These are phyloP conservation scores for Chrysanthemum seticuspe DNA, from an alignment of 129 eudicot genomes.

Conservation along the genomic window DNA sequence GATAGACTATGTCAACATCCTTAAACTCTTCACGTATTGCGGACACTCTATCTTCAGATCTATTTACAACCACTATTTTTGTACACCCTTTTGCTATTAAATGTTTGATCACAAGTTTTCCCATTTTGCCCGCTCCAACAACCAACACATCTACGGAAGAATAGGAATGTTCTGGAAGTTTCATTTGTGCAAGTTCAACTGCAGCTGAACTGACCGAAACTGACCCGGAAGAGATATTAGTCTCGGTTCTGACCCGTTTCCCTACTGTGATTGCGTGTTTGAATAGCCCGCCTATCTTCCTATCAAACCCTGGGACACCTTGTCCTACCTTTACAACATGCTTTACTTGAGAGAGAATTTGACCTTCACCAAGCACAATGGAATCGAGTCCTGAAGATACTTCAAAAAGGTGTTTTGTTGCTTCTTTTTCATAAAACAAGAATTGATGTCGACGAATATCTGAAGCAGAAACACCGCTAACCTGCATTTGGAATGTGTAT, in stretches of 20 bases:
- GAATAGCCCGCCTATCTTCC: slow-evolving; percentile 74
- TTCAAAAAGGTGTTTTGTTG: slow-evolving; percentile 72
- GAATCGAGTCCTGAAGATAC: slow-evolving; percentile 94
- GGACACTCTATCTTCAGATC: slow-evolving; percentile 70
- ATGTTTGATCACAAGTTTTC: slow-evolving; percentile 83
- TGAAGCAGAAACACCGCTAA: slow-evolving; percentile 64
- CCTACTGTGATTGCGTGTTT: slow-evolving; percentile 82
- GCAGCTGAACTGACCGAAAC: slow-evolving; percentile 95
- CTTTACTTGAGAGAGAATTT: slow-evolving; percentile 84
- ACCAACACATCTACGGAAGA: slow-evolving; percentile 54
- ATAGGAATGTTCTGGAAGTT: slow-evolving; percentile 54
- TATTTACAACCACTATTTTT: slow-evolving; percentile 64
- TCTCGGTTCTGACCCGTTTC: slow-evolving; percentile 78
- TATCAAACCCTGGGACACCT: slow-evolving; percentile 70
- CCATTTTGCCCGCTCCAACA: slow-evolving; percentile 93
- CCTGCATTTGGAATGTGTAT: slow-evolving; percentile 34
- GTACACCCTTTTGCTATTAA: slow-evolving; percentile 75
- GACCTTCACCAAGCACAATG: slow-evolving; percentile 84
- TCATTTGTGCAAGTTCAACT: slow-evolving; percentile 78
- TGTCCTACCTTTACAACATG: slow-evolving; percentile 69
- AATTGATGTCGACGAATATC: slow-evolving; percentile 68
- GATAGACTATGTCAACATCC: slow-evolving; percentile 59
- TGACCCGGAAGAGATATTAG: slow-evolving; percentile 70
- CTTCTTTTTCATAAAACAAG: slow-evolving; percentile 67
- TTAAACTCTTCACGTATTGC: slow-evolving; percentile 52